A percentile compares a stretch with the other conserved stretches of the same genome.
Evolutionary conservation across 306 rosid genomes (phyloP).

Genomic region (Citrullus colocynthis): DNA sequence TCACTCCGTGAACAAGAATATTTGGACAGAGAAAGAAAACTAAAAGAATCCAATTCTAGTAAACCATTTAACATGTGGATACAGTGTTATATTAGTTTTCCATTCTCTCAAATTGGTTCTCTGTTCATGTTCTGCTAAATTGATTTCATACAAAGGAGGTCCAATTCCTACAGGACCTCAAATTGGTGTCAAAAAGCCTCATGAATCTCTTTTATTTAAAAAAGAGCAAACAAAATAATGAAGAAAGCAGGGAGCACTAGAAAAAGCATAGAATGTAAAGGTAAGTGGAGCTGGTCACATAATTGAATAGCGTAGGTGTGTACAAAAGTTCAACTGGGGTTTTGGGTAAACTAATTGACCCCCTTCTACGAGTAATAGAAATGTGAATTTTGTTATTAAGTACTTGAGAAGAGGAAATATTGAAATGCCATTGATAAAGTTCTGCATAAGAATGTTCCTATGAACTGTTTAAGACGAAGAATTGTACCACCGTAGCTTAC

Average conservation of each 20-base stretch:
- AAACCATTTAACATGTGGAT: background rate
- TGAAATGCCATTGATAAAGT: background rate
- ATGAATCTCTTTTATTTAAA: background rate
- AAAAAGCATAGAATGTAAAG: background rate
- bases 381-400: background rate
- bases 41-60: background rate
- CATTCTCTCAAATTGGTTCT: background rate
- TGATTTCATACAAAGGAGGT: background rate
- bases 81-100: background rate
- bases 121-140: background rate
- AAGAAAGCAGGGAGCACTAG: background rate
- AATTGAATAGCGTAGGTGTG: background rate
- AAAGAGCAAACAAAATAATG: background rate
- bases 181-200: background rate
- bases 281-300: background rate
- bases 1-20: background rate
- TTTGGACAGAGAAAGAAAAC: background rate
- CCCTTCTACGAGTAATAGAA: background rate
- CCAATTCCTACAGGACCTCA: background rate
- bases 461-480: background rate
- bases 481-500: background rate
- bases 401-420: background rate
- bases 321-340: background rate
- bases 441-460: background rate
- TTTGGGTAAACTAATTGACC: background rate